phyloP scores from a whole-genome alignment of 345 rosid species.

The Euclidium syriacum region DNA sequence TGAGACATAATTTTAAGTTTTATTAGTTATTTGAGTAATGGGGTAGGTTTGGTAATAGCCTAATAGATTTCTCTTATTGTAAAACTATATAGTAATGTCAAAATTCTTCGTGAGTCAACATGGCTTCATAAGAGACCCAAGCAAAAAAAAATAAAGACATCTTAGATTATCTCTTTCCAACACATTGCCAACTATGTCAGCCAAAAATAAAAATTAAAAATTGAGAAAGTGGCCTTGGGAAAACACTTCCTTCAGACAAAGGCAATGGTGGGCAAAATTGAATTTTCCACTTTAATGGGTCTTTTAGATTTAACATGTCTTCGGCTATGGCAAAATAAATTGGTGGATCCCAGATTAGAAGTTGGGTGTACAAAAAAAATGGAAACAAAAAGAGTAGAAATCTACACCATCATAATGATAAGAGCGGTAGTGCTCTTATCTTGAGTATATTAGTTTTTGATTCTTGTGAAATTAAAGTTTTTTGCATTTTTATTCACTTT shows the following conservation, averaged over 20 bases:
- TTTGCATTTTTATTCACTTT: not conserved
- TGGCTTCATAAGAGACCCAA: constrained; percentile 17
- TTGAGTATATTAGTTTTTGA: not conserved
- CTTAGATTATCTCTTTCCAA: constrained; percentile 34
- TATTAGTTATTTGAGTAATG: constrained; percentile 1
- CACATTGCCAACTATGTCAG: constrained; percentile 37
- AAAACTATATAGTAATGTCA: constrained; percentile 4
- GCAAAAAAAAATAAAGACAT: constrained; percentile 14
- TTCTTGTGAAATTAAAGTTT: not conserved
- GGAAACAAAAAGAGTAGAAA: constrained; percentile 23
- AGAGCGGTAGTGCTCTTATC: constrained; percentile 19
- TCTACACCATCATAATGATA: constrained; percentile 15
- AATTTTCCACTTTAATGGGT: constrained; percentile 28
- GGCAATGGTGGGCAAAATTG: constrained; percentile 42
- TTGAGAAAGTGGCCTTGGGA: constrained; percentile 34
- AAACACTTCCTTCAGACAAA: constrained; percentile 55
- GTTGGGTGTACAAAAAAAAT: constrained; percentile 18
- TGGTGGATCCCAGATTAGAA: constrained; percentile 31
- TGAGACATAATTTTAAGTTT: not conserved
- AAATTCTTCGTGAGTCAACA: constrained; percentile 29
- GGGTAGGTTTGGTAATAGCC: constrained; percentile 25
- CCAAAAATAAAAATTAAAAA: constrained; percentile 17
- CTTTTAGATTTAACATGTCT: constrained; percentile 16
- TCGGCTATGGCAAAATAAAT: constrained; percentile 22
- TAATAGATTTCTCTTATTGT: constrained; percentile 3